A percentile compares a stretch with the other conserved stretches of the same genome.
These are phyloP conservation scores for Ceratocystis papillata DNA, from an alignment of 2,329 filamentous ascomycete genomes.

Conservation along the genomic window DNA sequence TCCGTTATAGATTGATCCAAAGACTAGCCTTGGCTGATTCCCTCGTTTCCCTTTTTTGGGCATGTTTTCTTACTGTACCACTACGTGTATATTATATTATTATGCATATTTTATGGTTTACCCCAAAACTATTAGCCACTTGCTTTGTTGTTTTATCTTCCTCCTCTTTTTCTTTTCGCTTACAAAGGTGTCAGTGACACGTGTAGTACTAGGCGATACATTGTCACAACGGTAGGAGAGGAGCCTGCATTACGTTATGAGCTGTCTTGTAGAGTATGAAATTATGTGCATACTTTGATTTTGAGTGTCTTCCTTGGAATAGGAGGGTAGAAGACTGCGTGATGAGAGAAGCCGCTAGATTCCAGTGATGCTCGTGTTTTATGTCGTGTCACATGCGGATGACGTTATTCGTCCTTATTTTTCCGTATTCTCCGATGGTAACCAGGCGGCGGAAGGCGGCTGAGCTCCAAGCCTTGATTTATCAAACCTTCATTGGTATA, in stretches of 20 bases:
- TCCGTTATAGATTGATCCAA: too few relatives aligned
- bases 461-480: too few relatives aligned
- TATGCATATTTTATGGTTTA: slow-evolving; percentile 14
- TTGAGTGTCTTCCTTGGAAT: background rate
- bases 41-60: background rate
- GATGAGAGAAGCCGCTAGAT: background rate
- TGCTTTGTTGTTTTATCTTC: too few relatives aligned
- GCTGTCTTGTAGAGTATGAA: background rate
- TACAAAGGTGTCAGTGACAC: background rate
- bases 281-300: background rate
- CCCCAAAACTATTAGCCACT: background rate
- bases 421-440: background rate
- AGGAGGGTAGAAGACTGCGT: background rate
- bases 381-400: too few relatives aligned
- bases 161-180: too few relatives aligned
- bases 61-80: slow-evolving; percentile 14
- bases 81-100: slow-evolving; percentile 18
- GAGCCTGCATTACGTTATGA: background rate
- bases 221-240: too few relatives aligned
- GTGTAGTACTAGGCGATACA: too few relatives aligned
- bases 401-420: background rate
- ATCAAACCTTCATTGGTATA: too few relatives aligned
- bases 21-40: background rate
- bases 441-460: too few relatives aligned
- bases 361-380: too few relatives aligned